A percentile compares a stretch with the other conserved stretches of the same genome.
Evolutionary conservation across 768 basidiomycete genomes (phyloP).

Genomic region (Lactarius sanguifluus): DNA sequence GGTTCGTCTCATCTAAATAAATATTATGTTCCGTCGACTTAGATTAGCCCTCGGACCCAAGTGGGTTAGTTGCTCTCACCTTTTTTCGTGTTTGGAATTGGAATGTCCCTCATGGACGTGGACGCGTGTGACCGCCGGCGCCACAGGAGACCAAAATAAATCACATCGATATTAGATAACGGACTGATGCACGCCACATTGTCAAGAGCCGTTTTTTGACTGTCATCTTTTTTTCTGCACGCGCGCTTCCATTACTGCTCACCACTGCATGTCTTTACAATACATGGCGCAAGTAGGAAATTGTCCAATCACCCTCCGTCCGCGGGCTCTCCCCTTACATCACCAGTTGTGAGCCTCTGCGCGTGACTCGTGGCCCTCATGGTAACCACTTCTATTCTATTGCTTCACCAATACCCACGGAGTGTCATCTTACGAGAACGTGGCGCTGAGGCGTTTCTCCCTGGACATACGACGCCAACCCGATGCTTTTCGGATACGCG

Average conservation of each 20-base stretch:
- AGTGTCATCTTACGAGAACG: slow-evolving; percentile 52
- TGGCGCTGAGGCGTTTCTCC: slow-evolving; percentile 45
- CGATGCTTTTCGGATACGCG: neutral
- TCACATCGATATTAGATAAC: slow-evolving; percentile 2
- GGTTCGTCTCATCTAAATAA: neutral
- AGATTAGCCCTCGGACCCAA: neutral
- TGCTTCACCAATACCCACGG: slow-evolving; percentile 50
- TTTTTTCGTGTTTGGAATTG: neutral
- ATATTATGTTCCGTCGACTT: neutral
- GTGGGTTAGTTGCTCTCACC: neutral
- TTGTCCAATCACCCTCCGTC: slow-evolving; percentile 17
- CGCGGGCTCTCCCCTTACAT: slow-evolving; percentile 20
- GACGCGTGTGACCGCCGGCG: neutral
- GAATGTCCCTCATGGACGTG: neutral
- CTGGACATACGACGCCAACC: neutral
- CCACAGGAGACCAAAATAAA: neutral
- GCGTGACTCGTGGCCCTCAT: slow-evolving; percentile 28
- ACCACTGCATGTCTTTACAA: slow-evolving; percentile 44
- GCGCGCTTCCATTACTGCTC: slow-evolving; percentile 32
- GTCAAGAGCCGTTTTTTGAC: no score
- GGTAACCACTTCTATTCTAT: slow-evolving; percentile 32
- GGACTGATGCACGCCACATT: neutral
- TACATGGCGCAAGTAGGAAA: slow-evolving; percentile 8
- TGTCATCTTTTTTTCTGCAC: neutral
- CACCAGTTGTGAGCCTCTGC: neutral